Base-by-base conservation (phyloP, 2,329 filamentous ascomycete genomes). In the Pseudohalonectria lignicola region DNA sequence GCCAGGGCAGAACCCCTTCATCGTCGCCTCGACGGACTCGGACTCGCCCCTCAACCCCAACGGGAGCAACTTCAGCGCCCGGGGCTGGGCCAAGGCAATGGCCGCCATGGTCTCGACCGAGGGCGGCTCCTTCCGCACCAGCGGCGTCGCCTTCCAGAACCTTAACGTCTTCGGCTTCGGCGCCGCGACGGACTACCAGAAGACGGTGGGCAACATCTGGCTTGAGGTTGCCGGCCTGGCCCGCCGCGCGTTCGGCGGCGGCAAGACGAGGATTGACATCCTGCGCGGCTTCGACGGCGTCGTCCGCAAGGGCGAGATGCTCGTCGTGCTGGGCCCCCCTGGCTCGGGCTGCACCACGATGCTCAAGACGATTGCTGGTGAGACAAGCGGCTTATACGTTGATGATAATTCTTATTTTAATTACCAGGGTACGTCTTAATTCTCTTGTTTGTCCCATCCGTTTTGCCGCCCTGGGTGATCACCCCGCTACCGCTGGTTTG, bases 341-440 rank as follows among this genome's bases (percentile, higher is more conserved):
- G 74, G 74, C 30, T 70, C 72, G n/a, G 82, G 82, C 39, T 94
- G 86, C 57, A 86, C 82, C 13, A 93, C 86, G 2, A 79, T 93
- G 45, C 66, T 94, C 41, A 93, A 93, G 64, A 84, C 85, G 0
- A 75, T 93, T 47, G 76, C 85, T 4, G 86, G 86, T 43, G 85
- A 93, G 59, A 85, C 82, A 17, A 81, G 87, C 47, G 86, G 86
- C 37, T 79, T 93, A 48, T 76, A 72, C 47, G 67, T 92, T 12
- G 82, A 86, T 34, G 62, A 80, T 3, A 62, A 66, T 10, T 79
- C 82, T 0, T 76, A 84, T 44, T 76, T 94, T 53, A 90, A 93
- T 61, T 94, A 93, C 53, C 82, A 92, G 56, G 82, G 78, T 68
- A 56, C 53, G 56, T 49, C 28, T n/a, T n/a, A n/a, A n/a, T n/a